These are phyloP conservation scores for Colletotrichum sp. DNA, from an alignment of 2,329 filamentous ascomycete genomes.

Conservation along the genomic window DNA sequence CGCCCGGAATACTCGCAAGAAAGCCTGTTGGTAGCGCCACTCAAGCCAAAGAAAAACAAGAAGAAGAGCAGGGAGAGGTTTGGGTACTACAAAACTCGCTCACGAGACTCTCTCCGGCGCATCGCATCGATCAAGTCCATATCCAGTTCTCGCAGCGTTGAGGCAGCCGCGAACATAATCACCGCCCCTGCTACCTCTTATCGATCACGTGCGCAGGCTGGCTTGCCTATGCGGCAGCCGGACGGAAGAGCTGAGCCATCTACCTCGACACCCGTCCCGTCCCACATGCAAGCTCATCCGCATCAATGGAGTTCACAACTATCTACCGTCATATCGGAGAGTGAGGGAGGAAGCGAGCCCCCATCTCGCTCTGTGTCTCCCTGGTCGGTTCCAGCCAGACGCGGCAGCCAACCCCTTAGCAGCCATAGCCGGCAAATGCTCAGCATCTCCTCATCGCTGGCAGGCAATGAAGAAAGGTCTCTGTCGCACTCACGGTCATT, in stretches of 20 bases:
- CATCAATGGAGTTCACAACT: constrained; percentile 70
- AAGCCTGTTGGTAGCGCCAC: constrained; percentile 62
- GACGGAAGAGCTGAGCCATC: constrained; percentile 31
- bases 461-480: constrained; percentile 45
- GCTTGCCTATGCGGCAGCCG: constrained; percentile 30
- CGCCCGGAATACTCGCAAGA: constrained; percentile 63
- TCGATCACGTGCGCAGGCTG: constrained; percentile 35
- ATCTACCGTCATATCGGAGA: constrained; percentile 68
- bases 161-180: constrained; percentile 44
- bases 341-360: constrained; percentile 57
- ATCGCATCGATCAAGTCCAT: constrained; percentile 61
- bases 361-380: constrained; percentile 54
- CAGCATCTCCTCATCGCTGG: constrained; percentile 62
- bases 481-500: constrained; percentile 44
- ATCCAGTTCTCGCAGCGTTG: constrained; percentile 58
- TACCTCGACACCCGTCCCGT: neutral
- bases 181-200: constrained; percentile 45
- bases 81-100: constrained; percentile 54
- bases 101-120: constrained; percentile 55
- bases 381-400: constrained; percentile 46
- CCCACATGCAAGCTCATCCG: constrained; percentile 50
- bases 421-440: constrained; percentile 60
- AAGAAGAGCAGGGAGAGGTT: constrained; percentile 54
- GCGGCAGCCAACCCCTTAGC: constrained; percentile 55
- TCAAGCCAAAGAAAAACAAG: constrained; percentile 53